A percentile compares a stretch with the other conserved stretches of the same genome.
These are phyloP conservation scores for Entophlyctis luteolus DNA, from an alignment of 192 early-diverging fungal species.

Conservation along the genomic window DNA sequence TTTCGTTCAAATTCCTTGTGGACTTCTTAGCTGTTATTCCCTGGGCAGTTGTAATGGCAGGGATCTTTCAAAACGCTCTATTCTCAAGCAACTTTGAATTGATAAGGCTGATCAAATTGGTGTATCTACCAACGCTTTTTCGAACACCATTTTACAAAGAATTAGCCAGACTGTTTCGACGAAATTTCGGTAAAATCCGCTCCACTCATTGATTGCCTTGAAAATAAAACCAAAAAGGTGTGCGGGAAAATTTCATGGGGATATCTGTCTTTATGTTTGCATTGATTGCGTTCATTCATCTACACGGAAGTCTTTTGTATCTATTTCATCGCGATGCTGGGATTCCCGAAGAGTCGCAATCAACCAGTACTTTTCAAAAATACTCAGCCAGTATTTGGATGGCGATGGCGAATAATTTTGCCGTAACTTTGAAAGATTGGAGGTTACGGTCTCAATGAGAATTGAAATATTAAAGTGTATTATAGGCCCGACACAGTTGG, in stretches of 20 bases:
- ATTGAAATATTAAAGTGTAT: slow-evolving; percentile 16
- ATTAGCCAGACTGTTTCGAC: slow-evolving; percentile 14
- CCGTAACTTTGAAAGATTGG: slow-evolving; percentile 11
- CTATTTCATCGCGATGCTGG: not conserved
- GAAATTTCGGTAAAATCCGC: slow-evolving; percentile 23
- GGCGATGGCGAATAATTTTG: slow-evolving; percentile 17
- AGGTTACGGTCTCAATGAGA: slow-evolving; percentile 6
- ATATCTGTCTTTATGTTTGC: not conserved
- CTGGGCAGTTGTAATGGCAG: slow-evolving; percentile 23
- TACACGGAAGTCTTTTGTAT: slow-evolving; percentile 8
- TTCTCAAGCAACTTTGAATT: slow-evolving; percentile 19
- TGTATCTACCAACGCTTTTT: not conserved
- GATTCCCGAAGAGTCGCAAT: not conserved
- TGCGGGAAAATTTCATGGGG: slow-evolving; percentile 19
- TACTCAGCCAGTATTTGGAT: slow-evolving; percentile 9
- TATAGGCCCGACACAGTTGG: slow-evolving; percentile 1
- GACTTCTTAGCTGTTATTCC: slow-evolving; percentile 37
- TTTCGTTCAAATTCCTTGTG: slow-evolving; percentile 9
- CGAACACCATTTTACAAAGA: slow-evolving; percentile 5
- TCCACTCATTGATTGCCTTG: slow-evolving; percentile 7
- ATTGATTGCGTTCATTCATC: slow-evolving; percentile 13
- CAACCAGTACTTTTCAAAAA: not conserved
- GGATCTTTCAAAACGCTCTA: no score
- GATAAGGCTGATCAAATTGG: slow-evolving; percentile 13
- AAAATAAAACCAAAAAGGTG: not conserved